Percentiles rank a stretch among this genome's conserved stretches.
phyloP scores from a whole-genome alignment of 306 rosid genomes.

The Vigna mungo region DNA sequence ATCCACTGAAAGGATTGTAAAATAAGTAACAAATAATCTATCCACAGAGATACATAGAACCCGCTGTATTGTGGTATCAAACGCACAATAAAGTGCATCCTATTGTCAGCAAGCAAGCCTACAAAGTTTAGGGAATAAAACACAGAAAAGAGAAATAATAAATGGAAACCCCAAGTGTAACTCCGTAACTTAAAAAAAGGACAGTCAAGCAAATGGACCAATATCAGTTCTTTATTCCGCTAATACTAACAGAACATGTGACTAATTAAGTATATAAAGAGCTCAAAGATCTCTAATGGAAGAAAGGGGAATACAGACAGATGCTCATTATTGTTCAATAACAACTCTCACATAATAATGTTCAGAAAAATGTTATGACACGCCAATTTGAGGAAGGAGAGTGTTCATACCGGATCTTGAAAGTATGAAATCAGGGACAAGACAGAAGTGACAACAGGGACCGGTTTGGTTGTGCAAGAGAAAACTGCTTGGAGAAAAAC shows the following conservation, averaged over 20 bases:
- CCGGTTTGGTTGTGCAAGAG: constrained; percentile 69
- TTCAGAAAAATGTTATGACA: constrained; percentile 20
- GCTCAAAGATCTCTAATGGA: constrained; percentile 23
- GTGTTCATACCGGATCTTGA: constrained; percentile 73
- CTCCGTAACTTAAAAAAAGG: neutral
- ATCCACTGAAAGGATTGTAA: constrained; percentile 20
- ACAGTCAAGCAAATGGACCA: constrained; percentile 7
- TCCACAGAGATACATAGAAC: constrained; percentile 28
- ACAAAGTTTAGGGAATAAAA: constrained; percentile 12
- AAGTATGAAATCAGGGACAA: constrained; percentile 74
- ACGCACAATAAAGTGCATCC: constrained; percentile 11
- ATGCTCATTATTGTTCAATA: constrained; percentile 31
- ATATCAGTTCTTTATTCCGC: constrained; percentile 10
- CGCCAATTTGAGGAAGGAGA: constrained; percentile 36
- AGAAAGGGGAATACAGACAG: constrained; percentile 15
- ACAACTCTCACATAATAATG: constrained; percentile 16
- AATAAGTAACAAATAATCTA: constrained; percentile 4
- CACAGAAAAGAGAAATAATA: constrained; percentile 32
- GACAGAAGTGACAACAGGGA: constrained; percentile 73
- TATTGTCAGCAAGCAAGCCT: constrained; percentile 19
- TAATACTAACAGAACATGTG: constrained; percentile 22
- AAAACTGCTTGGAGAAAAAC: constrained; percentile 79
- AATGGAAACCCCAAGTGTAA: constrained; percentile 8
- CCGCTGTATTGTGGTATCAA: constrained; percentile 19
- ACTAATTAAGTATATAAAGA: constrained; percentile 3